These are phyloP conservation scores for Waitea zeae DNA, from an alignment of 1,284 basidiomycete genomes.

Conservation along the genomic window DNA sequence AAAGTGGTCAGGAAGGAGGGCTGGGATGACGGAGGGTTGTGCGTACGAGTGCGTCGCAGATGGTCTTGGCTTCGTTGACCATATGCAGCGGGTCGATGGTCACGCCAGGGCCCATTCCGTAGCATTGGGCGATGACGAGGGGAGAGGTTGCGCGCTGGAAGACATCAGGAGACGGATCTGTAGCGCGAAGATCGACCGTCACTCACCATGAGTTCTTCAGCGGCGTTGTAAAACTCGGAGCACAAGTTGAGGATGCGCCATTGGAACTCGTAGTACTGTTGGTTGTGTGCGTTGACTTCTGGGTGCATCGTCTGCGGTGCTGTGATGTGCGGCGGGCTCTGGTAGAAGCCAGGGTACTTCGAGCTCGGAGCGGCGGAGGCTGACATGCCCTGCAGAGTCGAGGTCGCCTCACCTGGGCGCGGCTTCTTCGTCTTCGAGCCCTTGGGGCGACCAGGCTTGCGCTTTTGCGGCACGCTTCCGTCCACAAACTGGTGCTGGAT, in stretches of 20 bases:
- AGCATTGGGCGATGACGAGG: slow-evolving; percentile 60
- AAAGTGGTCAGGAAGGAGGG: slow-evolving; percentile 7
- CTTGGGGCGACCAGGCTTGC: slow-evolving; percentile 53
- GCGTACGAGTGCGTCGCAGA: slow-evolving; percentile 57
- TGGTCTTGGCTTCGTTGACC: slow-evolving; percentile 56
- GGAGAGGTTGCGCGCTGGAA: slow-evolving; percentile 53
- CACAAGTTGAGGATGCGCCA: slow-evolving; percentile 69
- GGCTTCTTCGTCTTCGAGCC: slow-evolving; percentile 57
- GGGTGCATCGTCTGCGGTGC: slow-evolving; percentile 9
- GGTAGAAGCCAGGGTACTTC: slow-evolving; percentile 24
- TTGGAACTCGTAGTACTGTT: slow-evolving; percentile 70
- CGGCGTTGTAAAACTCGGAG: slow-evolving; percentile 68
- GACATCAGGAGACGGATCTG: slow-evolving; percentile 6
- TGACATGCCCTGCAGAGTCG: slow-evolving; percentile 11
- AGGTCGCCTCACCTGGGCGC: slow-evolving; percentile 15
- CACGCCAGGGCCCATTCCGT: slow-evolving; percentile 46
- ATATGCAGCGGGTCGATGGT: slow-evolving; percentile 58
- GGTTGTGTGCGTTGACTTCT: slow-evolving; percentile 39
- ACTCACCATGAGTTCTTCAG: slow-evolving; percentile 66
- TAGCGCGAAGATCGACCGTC: slow-evolving; percentile 4
- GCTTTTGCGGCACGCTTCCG: too few relatives aligned
- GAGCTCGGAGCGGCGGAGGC: slow-evolving; percentile 22
- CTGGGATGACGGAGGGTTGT: slow-evolving; percentile 2
- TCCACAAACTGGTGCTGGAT: slow-evolving; percentile 8
- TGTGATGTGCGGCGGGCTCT: too few relatives aligned